Percentiles rank a stretch among this genome's conserved stretches.
phyloP scores from a whole-genome alignment of 306 rosid genomes.

The Parietaria judaica region DNA sequence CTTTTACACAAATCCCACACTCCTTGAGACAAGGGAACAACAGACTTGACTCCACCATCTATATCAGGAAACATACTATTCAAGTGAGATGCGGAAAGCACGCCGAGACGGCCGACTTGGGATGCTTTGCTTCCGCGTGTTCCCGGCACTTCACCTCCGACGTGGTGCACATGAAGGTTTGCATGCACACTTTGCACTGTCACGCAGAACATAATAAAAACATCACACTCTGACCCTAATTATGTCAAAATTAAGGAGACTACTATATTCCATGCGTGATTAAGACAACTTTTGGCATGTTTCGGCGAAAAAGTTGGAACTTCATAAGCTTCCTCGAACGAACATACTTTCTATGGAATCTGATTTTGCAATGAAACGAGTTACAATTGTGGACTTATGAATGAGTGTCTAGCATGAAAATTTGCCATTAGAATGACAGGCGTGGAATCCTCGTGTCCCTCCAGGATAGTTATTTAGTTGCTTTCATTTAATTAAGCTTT shows the following conservation, averaged over 20 bases:
- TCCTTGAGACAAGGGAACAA: background rate
- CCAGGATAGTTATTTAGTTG: no score
- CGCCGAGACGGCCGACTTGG: conserved; percentile 36
- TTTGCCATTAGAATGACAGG: no score
- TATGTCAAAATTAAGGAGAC: background rate
- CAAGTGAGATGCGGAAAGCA: conserved; percentile 59
- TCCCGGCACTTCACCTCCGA: conserved; percentile 63
- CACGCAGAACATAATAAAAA: conserved; percentile 9
- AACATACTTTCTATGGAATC: no score
- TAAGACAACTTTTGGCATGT: no score
- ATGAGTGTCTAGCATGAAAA: no score
- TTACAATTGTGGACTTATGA: no score
- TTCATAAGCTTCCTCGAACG: no score
- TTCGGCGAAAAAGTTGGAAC: background rate
- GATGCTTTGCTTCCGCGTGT: conserved; percentile 67
- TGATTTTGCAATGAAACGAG: no score
- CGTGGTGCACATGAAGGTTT: conserved; percentile 56
- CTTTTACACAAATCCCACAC: conserved; percentile 4
- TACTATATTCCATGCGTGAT: background rate
- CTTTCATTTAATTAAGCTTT: no score
- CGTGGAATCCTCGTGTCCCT: no score
- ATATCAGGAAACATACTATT: background rate
- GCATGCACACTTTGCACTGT: conserved; percentile 73
- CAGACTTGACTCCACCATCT: no score
- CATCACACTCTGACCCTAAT: background rate